A percentile compares a stretch with the other conserved stretches of the same genome.
phyloP scores from a whole-genome alignment of 169 alveolate species.

The Eimeria sp. region DNA sequence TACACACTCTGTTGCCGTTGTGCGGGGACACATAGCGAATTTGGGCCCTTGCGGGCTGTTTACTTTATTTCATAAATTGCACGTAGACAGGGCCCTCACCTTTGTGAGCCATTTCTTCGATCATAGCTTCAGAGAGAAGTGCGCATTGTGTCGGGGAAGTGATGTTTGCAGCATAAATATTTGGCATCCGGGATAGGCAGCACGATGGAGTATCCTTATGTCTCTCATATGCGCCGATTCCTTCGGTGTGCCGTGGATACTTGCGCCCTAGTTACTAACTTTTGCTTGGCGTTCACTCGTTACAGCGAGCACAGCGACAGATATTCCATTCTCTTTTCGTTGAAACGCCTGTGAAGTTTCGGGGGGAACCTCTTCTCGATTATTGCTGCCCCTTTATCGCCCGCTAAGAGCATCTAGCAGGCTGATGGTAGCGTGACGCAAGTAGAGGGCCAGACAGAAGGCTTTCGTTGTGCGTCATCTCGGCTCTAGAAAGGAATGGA shows the following conservation, averaged over 20 bases:
- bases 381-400: not conserved
- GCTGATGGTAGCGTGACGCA: not conserved
- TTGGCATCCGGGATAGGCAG: not conserved
- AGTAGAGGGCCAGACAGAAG: not conserved
- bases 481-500: not conserved
- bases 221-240: not conserved
- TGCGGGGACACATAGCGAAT: not conserved
- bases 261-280: not conserved
- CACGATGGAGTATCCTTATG: not conserved
- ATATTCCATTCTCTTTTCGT: not conserved
- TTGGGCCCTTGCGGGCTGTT: not conserved
- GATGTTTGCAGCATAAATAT: not conserved
- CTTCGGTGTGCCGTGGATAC: not conserved
- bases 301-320: not conserved
- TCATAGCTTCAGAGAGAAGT: not conserved
- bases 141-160: not conserved
- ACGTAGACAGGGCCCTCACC: not conserved
- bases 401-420: not conserved
- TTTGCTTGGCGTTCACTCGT: not conserved
- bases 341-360: not conserved
- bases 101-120: not conserved
- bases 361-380: not conserved
- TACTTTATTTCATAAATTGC: not conserved
- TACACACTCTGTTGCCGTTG: not conserved
- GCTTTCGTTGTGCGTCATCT: not conserved